Base-by-base conservation (phyloP, 768 basidiomycete species). In the Lactifluus piperatus region DNA sequence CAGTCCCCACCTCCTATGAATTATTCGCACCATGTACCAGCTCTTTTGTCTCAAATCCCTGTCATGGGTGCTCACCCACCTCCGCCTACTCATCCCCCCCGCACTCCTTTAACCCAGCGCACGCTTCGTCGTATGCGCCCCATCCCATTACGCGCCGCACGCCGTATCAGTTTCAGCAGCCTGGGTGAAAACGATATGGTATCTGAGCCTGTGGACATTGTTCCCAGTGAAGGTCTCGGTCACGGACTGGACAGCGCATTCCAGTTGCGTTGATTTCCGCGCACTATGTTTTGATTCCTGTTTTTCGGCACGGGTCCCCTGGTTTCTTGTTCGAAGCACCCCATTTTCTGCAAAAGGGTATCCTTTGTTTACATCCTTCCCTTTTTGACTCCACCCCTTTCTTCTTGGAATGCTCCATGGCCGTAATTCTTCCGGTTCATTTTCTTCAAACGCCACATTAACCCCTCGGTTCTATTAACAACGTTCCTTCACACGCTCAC, bases 241-340 rank as follows among this genome's bases (percentile, higher is more conserved):
- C 60, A 69, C 46, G 73, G 73, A 56, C 70, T 91, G 51, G 88
- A 80, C 29, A 89, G 86, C 66, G 88, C 88, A 27, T 88, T 91
- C 69, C 83, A 86, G 64, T 71, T 86, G 70, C 76, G 73, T 14
- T 85, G 76, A 61, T 29, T 36, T 62, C 29, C 14, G 14, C 14
- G 16, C 27, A 24, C 32, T 43, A 29, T 22, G 18, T 20, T n/a
- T 11, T 11, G 13, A 34, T 32, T 7, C 26, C 9, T 13, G 16
- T 14, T 24, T 41, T 22, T 41, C 9, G 18, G 55, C 36, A 8
- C n/a, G 27, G 7, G 36, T 30, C 29, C 27, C 26, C 32, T 37
- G 16, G 24, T 24, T 11, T 20, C 29, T 30, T n/a, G 47, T 36
- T 51, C 18, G 24, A 41, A 29, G 39, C 52, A 22, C 20, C 30